Base-by-base conservation (phyloP, 2,329 filamentous ascomycete species). In the Fusarium nisikadoi region DNA sequence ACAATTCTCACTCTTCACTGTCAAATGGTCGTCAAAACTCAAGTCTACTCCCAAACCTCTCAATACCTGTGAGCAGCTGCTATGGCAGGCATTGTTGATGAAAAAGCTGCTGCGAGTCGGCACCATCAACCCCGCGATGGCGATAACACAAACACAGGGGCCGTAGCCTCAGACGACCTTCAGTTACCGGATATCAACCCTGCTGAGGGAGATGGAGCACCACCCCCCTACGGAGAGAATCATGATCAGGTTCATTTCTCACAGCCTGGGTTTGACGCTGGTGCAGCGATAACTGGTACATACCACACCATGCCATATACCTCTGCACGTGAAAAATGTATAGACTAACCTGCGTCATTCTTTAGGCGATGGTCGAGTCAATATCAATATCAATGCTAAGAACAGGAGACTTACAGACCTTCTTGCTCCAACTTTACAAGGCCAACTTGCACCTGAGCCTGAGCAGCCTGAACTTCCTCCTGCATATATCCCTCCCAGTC, bases 361-460 rank as follows among this genome's bases (percentile, higher is more conserved):
- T 31, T 19, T 47, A 90, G 92, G 89, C 67, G 92, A 95, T 82
- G 93, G 93, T 29, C 89, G 94, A 77, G 87, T 96, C 75, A 90
- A 94, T 77, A 94, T 96, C 83, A 91, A 90, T 70, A 93, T 96
- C 81, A 90, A 92, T 77, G 91, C 94, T 79, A 91, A 89, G 73
- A 90, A 87, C 73, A 83, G 86, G 60, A 88, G 88, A 60, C 84
- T 95, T 8, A 89, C 92, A 5, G 88, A 90, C 66, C 84, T 95
- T 17, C 86, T 95, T 31, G 87, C 88, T 1, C 91, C 92, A 6
- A 88, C 90, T 12, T 79, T 94, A 43, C 82, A 87, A 68, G 84
- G 85, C 69, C 86, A 92, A 75, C 81, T 90, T 27, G 83, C 85
- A 39, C 82, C 87, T 46, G 86, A 90, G 27, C 58, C 82, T 72